Evolutionary conservation across 1,139 yeast genomes (phyloP).

Genomic region (Meyerozyma sp.): DNA sequence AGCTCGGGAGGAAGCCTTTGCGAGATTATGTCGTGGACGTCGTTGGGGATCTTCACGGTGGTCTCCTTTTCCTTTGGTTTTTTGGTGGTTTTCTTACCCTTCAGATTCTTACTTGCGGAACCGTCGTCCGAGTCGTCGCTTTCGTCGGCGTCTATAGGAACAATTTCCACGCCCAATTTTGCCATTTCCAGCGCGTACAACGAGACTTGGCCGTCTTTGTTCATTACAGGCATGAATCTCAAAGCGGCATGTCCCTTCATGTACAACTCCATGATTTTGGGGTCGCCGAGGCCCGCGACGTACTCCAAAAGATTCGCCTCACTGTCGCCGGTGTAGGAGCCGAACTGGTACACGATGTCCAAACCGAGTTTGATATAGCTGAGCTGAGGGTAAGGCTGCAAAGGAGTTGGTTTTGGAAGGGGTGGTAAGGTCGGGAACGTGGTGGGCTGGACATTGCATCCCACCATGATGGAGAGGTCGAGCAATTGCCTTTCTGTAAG

Average conservation of each 20-base stretch:
- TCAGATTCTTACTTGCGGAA: background rate
- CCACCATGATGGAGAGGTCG: conserved; percentile 73
- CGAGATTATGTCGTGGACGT: conserved; percentile 77
- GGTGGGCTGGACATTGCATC: conserved; percentile 69
- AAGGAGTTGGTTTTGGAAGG: conserved; percentile 39
- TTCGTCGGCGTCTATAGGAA: background rate
- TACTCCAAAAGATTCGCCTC: conserved; percentile 31
- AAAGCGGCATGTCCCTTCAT: conserved; percentile 37
- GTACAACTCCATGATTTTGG: conserved; percentile 31
- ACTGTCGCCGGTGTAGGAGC: conserved; percentile 23
- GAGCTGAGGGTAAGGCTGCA: conserved; percentile 39
- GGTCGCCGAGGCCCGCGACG: conserved; percentile 34
- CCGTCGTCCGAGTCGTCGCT: conserved; percentile 4
- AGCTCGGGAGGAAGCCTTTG: conserved; percentile 86
- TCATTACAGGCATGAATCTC: conserved; percentile 62
- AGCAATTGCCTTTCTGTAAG: conserved; percentile 61
- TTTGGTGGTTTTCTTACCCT: background rate
- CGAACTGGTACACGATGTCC: conserved; percentile 37
- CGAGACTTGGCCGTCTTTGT: conserved; percentile 63
- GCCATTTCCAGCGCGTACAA: conserved; percentile 41
- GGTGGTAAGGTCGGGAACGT: conserved; percentile 57
- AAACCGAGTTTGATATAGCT: conserved; percentile 40
- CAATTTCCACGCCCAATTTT: conserved; percentile 22
- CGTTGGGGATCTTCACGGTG: conserved; percentile 55
- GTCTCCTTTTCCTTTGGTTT: conserved; percentile 1